Percentiles rank a stretch among this genome's conserved stretches.
Conservation (phyloP, 2,329 filamentous ascomycete genomes). For the Thyridium curvatum region DNA sequence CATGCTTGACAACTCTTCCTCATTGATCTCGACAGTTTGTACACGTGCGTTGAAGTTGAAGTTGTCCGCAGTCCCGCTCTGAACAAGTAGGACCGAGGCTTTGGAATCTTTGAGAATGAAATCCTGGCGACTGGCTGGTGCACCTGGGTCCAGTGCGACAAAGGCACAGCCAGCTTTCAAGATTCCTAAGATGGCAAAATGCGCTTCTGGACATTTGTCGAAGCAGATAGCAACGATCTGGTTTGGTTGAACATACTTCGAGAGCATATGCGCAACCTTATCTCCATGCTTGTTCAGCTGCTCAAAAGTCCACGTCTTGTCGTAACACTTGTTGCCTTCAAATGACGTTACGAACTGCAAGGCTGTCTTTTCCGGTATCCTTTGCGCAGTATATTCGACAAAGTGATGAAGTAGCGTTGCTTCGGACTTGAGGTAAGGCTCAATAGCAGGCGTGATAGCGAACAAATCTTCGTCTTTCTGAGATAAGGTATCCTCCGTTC, state of each 20-base stretch:
- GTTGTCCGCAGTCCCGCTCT: slow-evolving; percentile 14
- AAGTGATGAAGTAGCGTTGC: slow-evolving; percentile 68
- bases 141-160: slow-evolving; percentile 70
- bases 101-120: slow-evolving; percentile 74
- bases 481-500: slow-evolving; percentile 30
- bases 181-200: slow-evolving; percentile 74
- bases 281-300: slow-evolving; percentile 68
- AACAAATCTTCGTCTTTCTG: slow-evolving; percentile 35
- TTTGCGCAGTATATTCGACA: slow-evolving; percentile 57
- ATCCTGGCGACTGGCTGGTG: slow-evolving; percentile 64
- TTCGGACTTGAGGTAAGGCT: slow-evolving; percentile 48
- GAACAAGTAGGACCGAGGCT: slow-evolving; percentile 57
- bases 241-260: slow-evolving; percentile 42
- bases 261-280: slow-evolving; percentile 61
- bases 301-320: slow-evolving; percentile 64
- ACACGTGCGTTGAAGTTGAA: slow-evolving; percentile 26
- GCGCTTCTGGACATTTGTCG: slow-evolving; percentile 78
- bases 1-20: slow-evolving; percentile 17
- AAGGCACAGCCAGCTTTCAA: slow-evolving; percentile 79
- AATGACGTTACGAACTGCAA: slow-evolving; percentile 68
- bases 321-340: slow-evolving; percentile 21
- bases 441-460: slow-evolving; percentile 59
- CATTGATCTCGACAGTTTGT: slow-evolving; percentile 24
- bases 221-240: slow-evolving; percentile 71
- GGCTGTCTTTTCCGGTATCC: slow-evolving; percentile 55